Evolutionary conservation across 805 yeast species (phyloP).

Genomic region (Candida endomychidarum): DNA sequence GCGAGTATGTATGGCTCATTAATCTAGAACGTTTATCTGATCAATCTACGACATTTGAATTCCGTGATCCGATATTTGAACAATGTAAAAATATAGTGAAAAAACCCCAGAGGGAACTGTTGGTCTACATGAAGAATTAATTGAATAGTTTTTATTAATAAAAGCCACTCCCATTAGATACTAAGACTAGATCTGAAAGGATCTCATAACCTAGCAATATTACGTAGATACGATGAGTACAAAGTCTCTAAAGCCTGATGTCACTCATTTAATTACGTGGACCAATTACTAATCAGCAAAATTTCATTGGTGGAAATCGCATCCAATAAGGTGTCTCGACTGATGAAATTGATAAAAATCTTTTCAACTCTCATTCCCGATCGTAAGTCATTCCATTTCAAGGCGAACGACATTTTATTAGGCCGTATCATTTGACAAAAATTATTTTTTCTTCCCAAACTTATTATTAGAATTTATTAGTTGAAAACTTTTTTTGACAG

Average conservation of each 20-base stretch:
- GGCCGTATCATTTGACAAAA: background rate
- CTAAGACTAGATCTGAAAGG: no score
- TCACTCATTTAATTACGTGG: no score
- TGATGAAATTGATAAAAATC: slow-evolving; percentile 4
- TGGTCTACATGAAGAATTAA: no score
- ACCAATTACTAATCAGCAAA: slow-evolving; percentile 1
- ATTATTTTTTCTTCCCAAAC: background rate
- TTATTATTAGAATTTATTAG: no score
- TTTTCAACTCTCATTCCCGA: background rate
- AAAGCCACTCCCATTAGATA: no score
- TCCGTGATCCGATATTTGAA: background rate
- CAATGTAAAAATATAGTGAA: no score
- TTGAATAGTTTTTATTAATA: no score
- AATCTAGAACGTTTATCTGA: background rate
- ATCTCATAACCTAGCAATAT: no score
- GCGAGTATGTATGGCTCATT: background rate
- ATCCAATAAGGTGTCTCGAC: slow-evolving; percentile 1
- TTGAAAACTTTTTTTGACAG: no score
- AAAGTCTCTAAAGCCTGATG: no score
- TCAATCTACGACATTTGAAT: background rate
- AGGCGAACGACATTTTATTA: slow-evolving; percentile 1
- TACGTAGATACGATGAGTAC: no score
- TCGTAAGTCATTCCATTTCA: slow-evolving; percentile 2
- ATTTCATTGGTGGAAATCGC: background rate
- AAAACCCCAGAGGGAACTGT: no score